Percentiles rank a stretch among this genome's conserved stretches.
Evolutionary conservation across 805 yeast species (phyloP).

Genomic region (Candida ortonii): DNA sequence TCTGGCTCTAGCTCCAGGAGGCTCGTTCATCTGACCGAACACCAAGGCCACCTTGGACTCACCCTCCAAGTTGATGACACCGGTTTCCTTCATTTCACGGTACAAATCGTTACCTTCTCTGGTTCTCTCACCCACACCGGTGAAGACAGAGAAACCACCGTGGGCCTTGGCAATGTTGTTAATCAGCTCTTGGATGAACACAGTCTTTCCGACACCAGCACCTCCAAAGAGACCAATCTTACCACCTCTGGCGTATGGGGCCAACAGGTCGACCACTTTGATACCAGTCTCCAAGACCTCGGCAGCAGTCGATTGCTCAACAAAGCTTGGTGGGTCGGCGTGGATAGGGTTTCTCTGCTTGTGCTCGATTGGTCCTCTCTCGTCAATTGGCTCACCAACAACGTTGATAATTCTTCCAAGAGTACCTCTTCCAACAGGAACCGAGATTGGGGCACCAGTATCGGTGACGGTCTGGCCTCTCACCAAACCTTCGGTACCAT

Average conservation of each 20-base stretch:
- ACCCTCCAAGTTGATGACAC: constrained; percentile 99
- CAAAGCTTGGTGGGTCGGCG: constrained; percentile 95
- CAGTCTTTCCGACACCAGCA: constrained; percentile 99
- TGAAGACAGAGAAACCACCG: constrained; percentile 99
- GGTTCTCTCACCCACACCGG: constrained; percentile 99
- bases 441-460: constrained; percentile 98
- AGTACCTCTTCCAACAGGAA: constrained; percentile 99
- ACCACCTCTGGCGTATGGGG: constrained; percentile 99
- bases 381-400: constrained; percentile 99
- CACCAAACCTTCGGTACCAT: constrained; percentile 99
- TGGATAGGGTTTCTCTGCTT: constrained; percentile 96
- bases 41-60: constrained; percentile 99
- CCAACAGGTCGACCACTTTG: constrained; percentile 97
- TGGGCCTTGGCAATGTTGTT: constrained; percentile 99
- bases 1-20: constrained; percentile 99
- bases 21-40: constrained; percentile 99
- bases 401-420: constrained; percentile 98
- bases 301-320: constrained; percentile 95
- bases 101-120: constrained; percentile 99
- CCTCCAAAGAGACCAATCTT: constrained; percentile 99
- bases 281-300: constrained; percentile 99
- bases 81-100: constrained; percentile 99
- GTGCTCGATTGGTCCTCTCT: constrained; percentile 96
- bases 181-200: constrained; percentile 98
- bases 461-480: constrained; percentile 91